Evolutionary conservation across 2,329 filamentous ascomycete genomes (phyloP).

Genomic region (Colletotrichum destructivum): DNA sequence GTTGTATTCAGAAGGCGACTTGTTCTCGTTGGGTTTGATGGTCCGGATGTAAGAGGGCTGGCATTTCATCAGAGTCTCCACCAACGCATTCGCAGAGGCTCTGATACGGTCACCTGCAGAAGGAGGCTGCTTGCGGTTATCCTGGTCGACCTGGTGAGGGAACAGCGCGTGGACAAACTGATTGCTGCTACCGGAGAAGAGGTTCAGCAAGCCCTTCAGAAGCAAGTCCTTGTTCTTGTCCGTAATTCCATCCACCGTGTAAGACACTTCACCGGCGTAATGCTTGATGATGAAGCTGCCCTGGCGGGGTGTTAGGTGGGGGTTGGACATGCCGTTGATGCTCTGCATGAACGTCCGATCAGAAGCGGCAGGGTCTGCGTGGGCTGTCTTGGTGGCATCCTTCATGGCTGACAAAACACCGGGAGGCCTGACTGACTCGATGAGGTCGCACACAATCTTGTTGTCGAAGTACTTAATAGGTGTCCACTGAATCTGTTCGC

Average conservation of each 20-base stretch:
- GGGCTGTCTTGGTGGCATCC: slow-evolving; percentile 97
- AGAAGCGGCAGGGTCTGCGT: slow-evolving; percentile 93
- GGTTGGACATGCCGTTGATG: slow-evolving; percentile 90
- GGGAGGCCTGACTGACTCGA: slow-evolving; percentile 90
- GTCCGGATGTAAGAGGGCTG: slow-evolving; percentile 98
- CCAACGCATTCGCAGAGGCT: slow-evolving; percentile 92
- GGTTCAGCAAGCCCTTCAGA: slow-evolving; percentile 90
- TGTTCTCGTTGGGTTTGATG: slow-evolving; percentile 99
- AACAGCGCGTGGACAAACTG: slow-evolving; percentile 90
- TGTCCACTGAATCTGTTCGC: slow-evolving; percentile 98
- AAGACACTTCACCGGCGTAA: slow-evolving; percentile 96
- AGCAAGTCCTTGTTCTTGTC: slow-evolving; percentile 99
- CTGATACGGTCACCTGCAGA: slow-evolving; percentile 98
- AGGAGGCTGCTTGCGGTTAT: slow-evolving; percentile 94
- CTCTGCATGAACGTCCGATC: slow-evolving; percentile 97
- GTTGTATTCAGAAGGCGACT: slow-evolving; percentile 94
- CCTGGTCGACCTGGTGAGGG: slow-evolving; percentile 93
- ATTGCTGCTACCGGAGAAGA: slow-evolving; percentile 89
- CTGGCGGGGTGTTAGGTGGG: slow-evolving; percentile 91
- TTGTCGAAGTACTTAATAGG: slow-evolving; percentile 99
- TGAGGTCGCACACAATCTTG: slow-evolving; percentile 97
- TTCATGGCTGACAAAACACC: slow-evolving; percentile 97
- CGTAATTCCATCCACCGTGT: slow-evolving; percentile 95
- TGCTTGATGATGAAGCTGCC: slow-evolving; percentile 99
- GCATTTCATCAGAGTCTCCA: slow-evolving; percentile 96